Conservation (phyloP, 208 protist genomes). For the Dictyostelium gargantuum region DNA sequence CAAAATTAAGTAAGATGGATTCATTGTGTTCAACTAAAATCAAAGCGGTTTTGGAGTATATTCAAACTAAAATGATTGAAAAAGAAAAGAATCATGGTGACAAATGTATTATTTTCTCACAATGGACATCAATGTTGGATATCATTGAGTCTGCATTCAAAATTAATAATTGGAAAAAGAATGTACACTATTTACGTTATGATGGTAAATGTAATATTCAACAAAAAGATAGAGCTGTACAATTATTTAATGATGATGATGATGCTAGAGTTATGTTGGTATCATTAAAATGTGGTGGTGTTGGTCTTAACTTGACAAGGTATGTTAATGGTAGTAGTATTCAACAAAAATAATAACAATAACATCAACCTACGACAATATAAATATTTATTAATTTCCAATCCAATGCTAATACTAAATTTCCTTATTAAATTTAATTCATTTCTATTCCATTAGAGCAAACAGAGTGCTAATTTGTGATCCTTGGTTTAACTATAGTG, state of each 20-base stretch:
- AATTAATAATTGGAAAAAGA: conserved; percentile 86
- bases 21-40: neutral
- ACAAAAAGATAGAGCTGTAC: conserved; percentile 80
- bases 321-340: no score
- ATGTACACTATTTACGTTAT: neutral
- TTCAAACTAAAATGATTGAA: neutral
- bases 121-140: conserved; percentile 98
- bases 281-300: conserved; percentile 89
- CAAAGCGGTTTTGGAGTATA: neutral
- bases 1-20: neutral
- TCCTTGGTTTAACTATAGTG: conserved; percentile 70
- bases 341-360: no score
- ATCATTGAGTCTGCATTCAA: conserved; percentile 91
- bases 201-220: conserved; percentile 92
- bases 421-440: no score
- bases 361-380: no score
- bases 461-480: conserved; percentile 93
- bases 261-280: conserved; percentile 76
- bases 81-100: conserved; percentile 49
- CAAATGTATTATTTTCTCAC: conserved; percentile 97
- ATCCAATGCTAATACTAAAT: no score
- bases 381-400: no score
- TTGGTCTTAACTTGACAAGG: conserved; percentile 97
- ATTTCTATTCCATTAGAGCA: no score
- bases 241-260: conserved; percentile 77